Percentiles rank a stretch among this genome's conserved stretches.
Evolutionary conservation across 1,139 yeast species (phyloP).

Genomic region (Lodderomyces pseudojiufengensis): DNA sequence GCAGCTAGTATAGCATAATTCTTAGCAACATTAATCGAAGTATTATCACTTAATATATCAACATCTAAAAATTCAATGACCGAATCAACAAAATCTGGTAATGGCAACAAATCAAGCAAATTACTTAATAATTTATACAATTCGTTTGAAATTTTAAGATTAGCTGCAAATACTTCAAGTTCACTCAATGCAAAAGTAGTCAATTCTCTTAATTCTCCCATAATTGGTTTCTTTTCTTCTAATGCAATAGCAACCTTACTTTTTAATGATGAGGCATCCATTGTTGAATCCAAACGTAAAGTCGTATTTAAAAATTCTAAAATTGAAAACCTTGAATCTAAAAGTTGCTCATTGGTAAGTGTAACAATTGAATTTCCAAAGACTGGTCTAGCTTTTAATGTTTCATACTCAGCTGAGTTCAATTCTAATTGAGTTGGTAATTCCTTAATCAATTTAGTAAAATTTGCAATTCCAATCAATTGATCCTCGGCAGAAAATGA

Average conservation of each 20-base stretch:
- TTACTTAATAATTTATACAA: slow-evolving; percentile 53
- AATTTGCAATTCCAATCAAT: slow-evolving; percentile 54
- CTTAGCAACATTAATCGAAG: slow-evolving; percentile 39
- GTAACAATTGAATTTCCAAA: slow-evolving; percentile 61
- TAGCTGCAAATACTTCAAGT: slow-evolving; percentile 29
- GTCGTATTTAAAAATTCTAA: slow-evolving; percentile 38
- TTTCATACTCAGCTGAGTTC: slow-evolving; percentile 33
- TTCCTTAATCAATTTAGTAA: slow-evolving; percentile 50
- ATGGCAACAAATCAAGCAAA: slow-evolving; percentile 68
- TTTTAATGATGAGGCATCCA: slow-evolving; percentile 47
- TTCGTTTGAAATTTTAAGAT: slow-evolving; percentile 21
- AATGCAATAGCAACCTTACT: slow-evolving; percentile 57
- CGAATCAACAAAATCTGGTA: slow-evolving; percentile 65
- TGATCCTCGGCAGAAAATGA: slow-evolving; percentile 69
- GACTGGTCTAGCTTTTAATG: slow-evolving; percentile 52
- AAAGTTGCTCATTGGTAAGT: slow-evolving; percentile 47
- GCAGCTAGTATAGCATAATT: slow-evolving; percentile 61
- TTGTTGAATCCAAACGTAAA: slow-evolving; percentile 10
- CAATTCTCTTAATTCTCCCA: slow-evolving; percentile 42
- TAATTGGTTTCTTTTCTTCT: slow-evolving; percentile 26
- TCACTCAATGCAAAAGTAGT: slow-evolving; percentile 36
- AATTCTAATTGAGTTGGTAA: slow-evolving; percentile 45
- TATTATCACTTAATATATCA: slow-evolving; percentile 33
- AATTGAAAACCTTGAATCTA: slow-evolving; percentile 47
- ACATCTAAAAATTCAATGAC: slow-evolving; percentile 54